Conservation (phyloP, 73 alveolate genomes). For the Stentor coeruleus region DNA sequence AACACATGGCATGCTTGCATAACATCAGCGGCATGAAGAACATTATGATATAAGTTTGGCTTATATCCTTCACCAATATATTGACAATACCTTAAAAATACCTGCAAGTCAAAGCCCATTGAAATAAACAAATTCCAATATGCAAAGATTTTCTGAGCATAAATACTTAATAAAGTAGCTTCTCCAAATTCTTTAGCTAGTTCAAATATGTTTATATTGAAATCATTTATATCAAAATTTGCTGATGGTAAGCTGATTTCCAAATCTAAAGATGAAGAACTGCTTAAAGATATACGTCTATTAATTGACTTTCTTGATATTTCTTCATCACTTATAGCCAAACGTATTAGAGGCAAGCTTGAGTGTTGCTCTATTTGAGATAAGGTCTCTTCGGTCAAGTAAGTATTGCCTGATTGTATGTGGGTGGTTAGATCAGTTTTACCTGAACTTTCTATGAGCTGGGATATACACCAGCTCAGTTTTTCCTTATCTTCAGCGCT, state of each 20-base stretch:
- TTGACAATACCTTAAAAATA: background rate
- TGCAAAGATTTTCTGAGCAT: background rate
- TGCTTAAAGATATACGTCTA: too few relatives aligned
- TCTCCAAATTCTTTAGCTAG: background rate
- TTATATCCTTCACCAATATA: slow-evolving; percentile 25
- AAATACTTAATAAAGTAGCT: too few relatives aligned
- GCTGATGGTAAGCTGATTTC: background rate
- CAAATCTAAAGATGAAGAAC: too few relatives aligned
- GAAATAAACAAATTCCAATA: background rate
- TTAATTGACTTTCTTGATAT: background rate
- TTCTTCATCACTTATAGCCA: background rate
- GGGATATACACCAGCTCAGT: background rate
- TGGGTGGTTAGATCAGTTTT: background rate
- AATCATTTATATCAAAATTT: background rate
- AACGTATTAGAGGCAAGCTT: background rate
- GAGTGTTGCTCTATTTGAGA: background rate
- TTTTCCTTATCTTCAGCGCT: background rate
- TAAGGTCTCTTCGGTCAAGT: background rate
- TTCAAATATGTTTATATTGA: background rate
- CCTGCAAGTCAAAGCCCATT: too few relatives aligned
- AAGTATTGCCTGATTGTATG: too few relatives aligned
- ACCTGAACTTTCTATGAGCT: background rate
- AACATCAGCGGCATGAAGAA: slow-evolving; percentile 63
- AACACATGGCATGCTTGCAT: slow-evolving; percentile 46
- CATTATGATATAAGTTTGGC: slow-evolving; percentile 45